Evolutionary conservation across 345 rosid genomes (phyloP).

Genomic region (Citropsis articulata): DNA sequence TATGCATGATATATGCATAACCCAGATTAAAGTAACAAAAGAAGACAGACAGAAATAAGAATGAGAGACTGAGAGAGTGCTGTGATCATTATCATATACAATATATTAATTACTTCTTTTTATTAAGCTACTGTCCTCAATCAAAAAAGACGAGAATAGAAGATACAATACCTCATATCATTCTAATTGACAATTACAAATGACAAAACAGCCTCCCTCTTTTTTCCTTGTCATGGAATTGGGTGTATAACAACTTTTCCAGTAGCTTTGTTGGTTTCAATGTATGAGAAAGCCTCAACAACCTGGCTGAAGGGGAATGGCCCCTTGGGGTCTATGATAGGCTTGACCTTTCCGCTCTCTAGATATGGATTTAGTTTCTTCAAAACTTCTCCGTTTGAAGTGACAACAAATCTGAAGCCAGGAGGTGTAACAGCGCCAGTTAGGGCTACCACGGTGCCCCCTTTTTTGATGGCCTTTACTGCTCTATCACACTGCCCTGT

Average conservation of each 20-base stretch:
- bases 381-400: constrained; percentile 70
- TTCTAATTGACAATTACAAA: not conserved
- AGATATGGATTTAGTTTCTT: constrained; percentile 83
- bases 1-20: not conserved
- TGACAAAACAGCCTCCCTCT: not conserved
- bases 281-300: constrained; percentile 70
- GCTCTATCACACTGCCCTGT: constrained; percentile 93
- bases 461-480: constrained; percentile 79
- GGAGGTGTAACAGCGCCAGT: constrained; percentile 93
- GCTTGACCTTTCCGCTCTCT: constrained; percentile 82
- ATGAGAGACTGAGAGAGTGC: not conserved
- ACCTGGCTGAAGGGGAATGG: constrained; percentile 68
- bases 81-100: not conserved
- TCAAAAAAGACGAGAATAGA: not conserved
- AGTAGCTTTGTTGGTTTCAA: constrained; percentile 76
- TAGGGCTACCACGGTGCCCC: constrained; percentile 87
- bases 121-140: not conserved
- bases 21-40: not conserved
- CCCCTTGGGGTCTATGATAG: constrained; percentile 84
- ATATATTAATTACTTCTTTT: not conserved
- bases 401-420: constrained; percentile 90
- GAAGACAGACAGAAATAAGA: not conserved
- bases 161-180: not conserved
- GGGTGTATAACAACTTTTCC: constrained; percentile 83
- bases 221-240: constrained; percentile 41